Base-by-base conservation (phyloP, 2,329 filamentous ascomycete species). In the Colletotrichum ledebouriae region DNA sequence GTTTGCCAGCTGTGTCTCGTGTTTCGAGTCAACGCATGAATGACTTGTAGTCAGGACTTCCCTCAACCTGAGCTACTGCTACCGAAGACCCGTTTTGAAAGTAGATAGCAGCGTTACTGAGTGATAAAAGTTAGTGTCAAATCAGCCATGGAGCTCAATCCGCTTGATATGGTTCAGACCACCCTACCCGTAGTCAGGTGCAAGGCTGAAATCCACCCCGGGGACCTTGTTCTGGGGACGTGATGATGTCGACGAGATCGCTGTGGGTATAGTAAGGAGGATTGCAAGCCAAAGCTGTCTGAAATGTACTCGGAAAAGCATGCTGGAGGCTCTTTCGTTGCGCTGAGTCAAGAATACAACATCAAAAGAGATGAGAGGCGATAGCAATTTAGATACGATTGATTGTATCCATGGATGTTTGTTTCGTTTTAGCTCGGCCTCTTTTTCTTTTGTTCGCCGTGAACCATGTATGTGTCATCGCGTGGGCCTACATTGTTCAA, bases 91-190 rank as follows among this genome's bases (percentile, higher is more conserved):
- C 33, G 12, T 66, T 66, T 12, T 42, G 7, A 39, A 60, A 60
- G 47, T 60, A 66, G 13, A 66, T 49, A 3, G 39, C 47, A 4
- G 63, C 63, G 1, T 41, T 56, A 1, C 63, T 65, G 17, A 39
- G 6, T 13, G 3, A 58, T 6, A 3, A 2, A 22, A 25, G 25
- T 25, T 25, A 25, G 25, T 0, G n/a, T 22, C 17, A 56, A n/a
- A 13, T 39, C 34, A 39, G 34, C 34, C 9, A 10, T 5, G 13
- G 20, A 17, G 12, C 25, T 6, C 2, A 20, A 2, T 10, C 7
- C 1, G n/a, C 6, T 6, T 13, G 42, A 12, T 7, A 6, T 10
- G n/a, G 6, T 15, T 22, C 13, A 6, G 13, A n/a, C 10, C 46
- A 6, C 5, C 42, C 7, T 47, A 59, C 56, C 56, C 56, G 33